A percentile compares a stretch with the other conserved stretches of the same genome.
These are phyloP conservation scores for Thelonectria rubi DNA, from an alignment of 2,329 filamentous ascomycete species.

Conservation along the genomic window DNA sequence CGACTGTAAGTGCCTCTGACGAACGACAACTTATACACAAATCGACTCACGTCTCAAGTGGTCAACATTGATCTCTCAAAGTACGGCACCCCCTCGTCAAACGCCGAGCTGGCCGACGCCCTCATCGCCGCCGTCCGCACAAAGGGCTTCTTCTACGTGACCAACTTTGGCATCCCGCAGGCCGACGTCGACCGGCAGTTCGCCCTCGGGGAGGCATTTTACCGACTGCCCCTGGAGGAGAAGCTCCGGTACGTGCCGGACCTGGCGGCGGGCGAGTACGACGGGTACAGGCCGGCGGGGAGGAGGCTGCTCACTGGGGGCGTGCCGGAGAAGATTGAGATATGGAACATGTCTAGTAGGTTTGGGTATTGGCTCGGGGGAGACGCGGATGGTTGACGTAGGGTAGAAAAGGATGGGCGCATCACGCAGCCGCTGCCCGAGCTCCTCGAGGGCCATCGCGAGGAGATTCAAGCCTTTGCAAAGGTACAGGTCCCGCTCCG, in stretches of 20 bases:
- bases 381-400: constrained; percentile 6
- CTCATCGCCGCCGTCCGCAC: constrained; percentile 48
- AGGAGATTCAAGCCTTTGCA: constrained; percentile 29
- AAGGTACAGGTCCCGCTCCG: constrained; percentile 16
- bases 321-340: constrained; percentile 51
- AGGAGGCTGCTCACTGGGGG: constrained; percentile 47
- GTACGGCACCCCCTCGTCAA: constrained; percentile 46
- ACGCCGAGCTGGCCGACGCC: constrained; percentile 40
- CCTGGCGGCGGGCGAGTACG: constrained; percentile 62
- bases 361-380: neutral
- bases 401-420: constrained; percentile 40
- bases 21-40: too few relatives aligned
- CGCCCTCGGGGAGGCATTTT: constrained; percentile 65
- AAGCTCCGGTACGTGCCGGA: constrained; percentile 64
- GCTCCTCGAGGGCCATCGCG: constrained; percentile 21
- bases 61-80: constrained; percentile 44
- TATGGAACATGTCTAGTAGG: constrained; percentile 52
- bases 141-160: constrained; percentile 52
- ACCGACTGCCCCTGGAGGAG: constrained; percentile 62
- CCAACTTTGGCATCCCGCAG: constrained; percentile 68
- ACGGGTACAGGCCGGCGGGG: constrained; percentile 63
- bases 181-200: constrained; percentile 68
- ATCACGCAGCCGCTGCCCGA: constrained; percentile 27
- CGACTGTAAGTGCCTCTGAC: constrained; percentile 43
- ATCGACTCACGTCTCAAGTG: too few relatives aligned